Base-by-base conservation (phyloP, 129 eudicot species). In the Flaveria trinervia region DNA sequence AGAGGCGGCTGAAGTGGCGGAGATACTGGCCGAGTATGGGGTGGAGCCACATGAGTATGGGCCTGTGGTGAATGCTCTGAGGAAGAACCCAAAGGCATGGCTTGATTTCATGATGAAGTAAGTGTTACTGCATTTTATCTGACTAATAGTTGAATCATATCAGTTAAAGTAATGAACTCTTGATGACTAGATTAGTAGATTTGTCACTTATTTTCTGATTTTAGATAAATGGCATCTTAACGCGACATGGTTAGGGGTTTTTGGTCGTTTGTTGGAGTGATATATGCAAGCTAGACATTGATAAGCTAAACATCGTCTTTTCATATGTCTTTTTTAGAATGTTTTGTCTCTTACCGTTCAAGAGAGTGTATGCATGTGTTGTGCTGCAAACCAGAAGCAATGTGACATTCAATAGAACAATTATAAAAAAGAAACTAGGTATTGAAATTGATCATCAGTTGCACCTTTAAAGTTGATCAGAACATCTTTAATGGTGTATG, bases 101-200 rank as follows among this genome's bases (percentile, higher is more conserved):
- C 96, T 94, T 72, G 97, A 94, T 77, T 94, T 94, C 65, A 94
- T 94, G 99, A 94, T 94, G 99, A 94, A 94, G 99, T 94, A 83
- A 84, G 96, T 79, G 50, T 50, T 71, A 9, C 56, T 62, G 70
- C 71, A 46, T 66, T 45, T 59, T 20, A 10, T 41, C 62, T 12
- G 28, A 10, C 22, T 59, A 59, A 60, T 28, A 6, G 17, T 61
- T 52, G 23, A 52, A n/a, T n/a, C 22, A 25, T 23, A 41, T 65
- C 18, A 36, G 22, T 43, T 33, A 6, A 48, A 74, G 25, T 60
- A 57, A 41, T 15, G 23, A 41, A 74, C 16, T 59, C 9, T 14
- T 3, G 43, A 73, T 22, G 56, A 56, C 6, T 36, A 33, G 59
- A 22, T 20, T 51, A 30, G 73, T 51, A 62, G 23, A 33, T 26